Conservation (phyloP, 306 rosid genomes). For the Benincasa hispida region DNA sequence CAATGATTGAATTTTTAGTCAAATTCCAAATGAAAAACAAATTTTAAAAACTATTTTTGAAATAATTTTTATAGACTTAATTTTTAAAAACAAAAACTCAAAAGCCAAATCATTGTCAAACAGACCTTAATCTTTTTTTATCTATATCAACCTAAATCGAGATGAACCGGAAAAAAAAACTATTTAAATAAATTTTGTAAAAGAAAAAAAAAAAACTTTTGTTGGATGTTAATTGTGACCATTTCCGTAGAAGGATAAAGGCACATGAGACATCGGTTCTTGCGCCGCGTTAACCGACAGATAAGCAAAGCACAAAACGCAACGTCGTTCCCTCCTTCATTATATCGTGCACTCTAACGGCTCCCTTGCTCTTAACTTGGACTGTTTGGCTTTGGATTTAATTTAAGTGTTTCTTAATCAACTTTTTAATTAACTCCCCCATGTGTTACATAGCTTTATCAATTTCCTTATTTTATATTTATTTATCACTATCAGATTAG, state of each 20-base stretch:
- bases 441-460: not conserved
- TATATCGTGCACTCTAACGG: not conserved
- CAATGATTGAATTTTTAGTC: too few species aligned
- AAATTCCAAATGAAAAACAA: too few species aligned
- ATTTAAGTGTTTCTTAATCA: not conserved
- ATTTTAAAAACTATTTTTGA: too few species aligned
- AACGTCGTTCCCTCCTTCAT: not conserved
- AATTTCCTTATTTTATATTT: not conserved
- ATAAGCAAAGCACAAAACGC: not conserved
- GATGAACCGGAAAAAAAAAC: too few species aligned
- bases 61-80: too few species aligned
- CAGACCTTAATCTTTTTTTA: too few species aligned
- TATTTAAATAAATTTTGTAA: too few species aligned
- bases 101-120: too few species aligned
- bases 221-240: too few species aligned
- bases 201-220: too few species aligned
- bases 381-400: not conserved
- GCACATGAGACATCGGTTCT: slow-evolving; percentile 65
- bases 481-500: not conserved
- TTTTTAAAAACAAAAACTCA: too few species aligned
- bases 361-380: not conserved
- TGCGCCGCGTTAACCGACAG: slow-evolving; percentile 36
- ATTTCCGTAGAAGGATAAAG: not conserved
- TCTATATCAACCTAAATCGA: too few species aligned
- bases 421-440: not conserved